Percentiles rank a stretch among this genome's conserved stretches.
Evolutionary conservation across 202 grass and related monocot genomes (phyloP).

Genomic region (Zizania palustris): DNA sequence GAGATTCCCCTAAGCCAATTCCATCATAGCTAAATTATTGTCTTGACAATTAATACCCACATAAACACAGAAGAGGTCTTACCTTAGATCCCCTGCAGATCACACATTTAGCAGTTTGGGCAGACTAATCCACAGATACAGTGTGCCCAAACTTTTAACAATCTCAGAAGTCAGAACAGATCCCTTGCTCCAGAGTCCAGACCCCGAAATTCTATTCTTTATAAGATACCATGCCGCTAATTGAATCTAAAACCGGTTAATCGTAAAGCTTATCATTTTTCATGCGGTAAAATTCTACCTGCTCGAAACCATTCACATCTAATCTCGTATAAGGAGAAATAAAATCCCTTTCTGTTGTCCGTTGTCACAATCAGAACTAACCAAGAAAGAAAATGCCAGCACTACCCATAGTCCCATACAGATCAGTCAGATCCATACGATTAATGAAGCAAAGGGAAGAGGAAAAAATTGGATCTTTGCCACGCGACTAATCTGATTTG

Average conservation of each 20-base stretch:
- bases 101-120: conserved; percentile 9
- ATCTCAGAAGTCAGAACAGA: background rate
- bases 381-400: background rate
- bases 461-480: background rate
- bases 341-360: background rate
- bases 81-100: background rate
- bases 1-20: no score
- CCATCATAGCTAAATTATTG: conserved; percentile 13
- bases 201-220: background rate
- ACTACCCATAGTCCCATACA: background rate
- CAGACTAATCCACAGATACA: background rate
- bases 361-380: background rate
- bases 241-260: background rate
- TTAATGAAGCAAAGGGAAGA: background rate
- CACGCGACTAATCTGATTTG: conserved; percentile 1
- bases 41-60: background rate
- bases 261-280: background rate
- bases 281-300: conserved; percentile 10
- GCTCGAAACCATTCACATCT: background rate
- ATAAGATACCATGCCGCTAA: background rate
- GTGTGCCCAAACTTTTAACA: background rate
- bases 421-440: conserved; percentile 12
- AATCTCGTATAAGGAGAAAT: background rate
- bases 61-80: background rate
- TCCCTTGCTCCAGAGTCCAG: conserved; percentile 1